phyloP scores from a whole-genome alignment of 257 asterid genomes.

The Misopates orontium region DNA sequence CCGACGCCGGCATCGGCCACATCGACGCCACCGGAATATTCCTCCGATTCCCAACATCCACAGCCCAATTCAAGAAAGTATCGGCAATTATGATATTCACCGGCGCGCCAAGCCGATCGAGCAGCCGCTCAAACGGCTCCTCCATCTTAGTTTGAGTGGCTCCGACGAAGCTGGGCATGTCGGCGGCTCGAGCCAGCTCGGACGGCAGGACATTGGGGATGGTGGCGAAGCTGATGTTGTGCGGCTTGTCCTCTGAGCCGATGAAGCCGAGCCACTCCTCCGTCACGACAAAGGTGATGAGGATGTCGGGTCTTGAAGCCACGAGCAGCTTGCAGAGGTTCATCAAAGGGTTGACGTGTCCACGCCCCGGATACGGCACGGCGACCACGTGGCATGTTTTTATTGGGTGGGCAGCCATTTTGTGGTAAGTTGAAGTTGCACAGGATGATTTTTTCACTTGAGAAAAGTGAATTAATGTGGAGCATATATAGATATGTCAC shows the following conservation, averaged over 20 bases:
- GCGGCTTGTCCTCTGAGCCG: conserved; percentile 56
- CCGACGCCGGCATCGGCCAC: conserved; percentile 76
- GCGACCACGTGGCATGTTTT: conserved; percentile 55
- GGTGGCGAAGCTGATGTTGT: conserved; percentile 45
- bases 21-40: conserved; percentile 74
- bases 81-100: conserved; percentile 48
- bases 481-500: no score
- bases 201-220: conserved; percentile 69
- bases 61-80: conserved; percentile 52
- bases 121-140: conserved; percentile 54
- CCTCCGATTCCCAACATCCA: conserved; percentile 52
- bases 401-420: conserved; percentile 31
- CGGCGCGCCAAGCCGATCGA: conserved; percentile 43
- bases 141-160: conserved; percentile 64
- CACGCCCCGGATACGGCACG: conserved; percentile 81
- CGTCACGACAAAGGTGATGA: conserved; percentile 55
- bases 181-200: conserved; percentile 55
- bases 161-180: conserved; percentile 49
- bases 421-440: not conserved
- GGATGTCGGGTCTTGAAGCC: conserved; percentile 31
- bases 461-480: no score
- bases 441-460: no score
- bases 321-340: conserved; percentile 56
- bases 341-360: conserved; percentile 84
- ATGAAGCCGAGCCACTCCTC: conserved; percentile 74